Evolutionary conservation across 208 protist genomes (phyloP).

Genomic region (Blechomonas ayalai): DNA sequence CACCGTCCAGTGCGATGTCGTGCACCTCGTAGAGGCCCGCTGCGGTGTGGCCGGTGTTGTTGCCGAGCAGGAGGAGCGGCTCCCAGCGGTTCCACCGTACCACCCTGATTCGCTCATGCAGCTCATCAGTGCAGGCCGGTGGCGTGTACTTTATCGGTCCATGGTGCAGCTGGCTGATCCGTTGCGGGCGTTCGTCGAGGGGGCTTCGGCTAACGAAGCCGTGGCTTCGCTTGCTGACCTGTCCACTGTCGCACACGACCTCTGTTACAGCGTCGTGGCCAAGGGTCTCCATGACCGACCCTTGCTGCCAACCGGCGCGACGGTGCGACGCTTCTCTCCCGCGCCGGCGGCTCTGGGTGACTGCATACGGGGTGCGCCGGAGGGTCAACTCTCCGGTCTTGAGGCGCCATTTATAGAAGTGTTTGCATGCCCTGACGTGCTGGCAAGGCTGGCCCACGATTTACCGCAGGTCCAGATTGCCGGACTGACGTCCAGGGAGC

Average conservation of each 20-base stretch:
- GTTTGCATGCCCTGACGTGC: constrained; percentile 14
- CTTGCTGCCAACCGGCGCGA: too few relatives aligned
- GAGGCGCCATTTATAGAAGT: constrained; percentile 6
- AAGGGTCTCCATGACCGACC: too few relatives aligned
- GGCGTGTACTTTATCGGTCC: constrained; percentile 26
- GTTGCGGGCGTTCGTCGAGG: constrained; percentile 4
- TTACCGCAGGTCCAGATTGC: constrained; percentile 44
- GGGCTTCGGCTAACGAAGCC: constrained; percentile 5
- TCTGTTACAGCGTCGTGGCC: too few relatives aligned
- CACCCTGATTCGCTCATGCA: constrained; percentile 63
- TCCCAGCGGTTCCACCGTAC: constrained; percentile 36
- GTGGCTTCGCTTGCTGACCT: constrained; percentile 19
- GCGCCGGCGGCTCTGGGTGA: not conserved
- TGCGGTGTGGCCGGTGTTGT: too few relatives aligned
- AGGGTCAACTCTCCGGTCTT: too few relatives aligned
- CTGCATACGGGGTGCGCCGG: constrained; percentile 4
- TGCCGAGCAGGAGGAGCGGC: too few relatives aligned
- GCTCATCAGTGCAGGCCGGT: constrained; percentile 57
- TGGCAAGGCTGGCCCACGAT: constrained; percentile 32
- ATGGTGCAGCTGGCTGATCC: constrained; percentile 21
- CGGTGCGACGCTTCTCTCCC: not conserved
- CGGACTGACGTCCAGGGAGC: constrained; percentile 41
- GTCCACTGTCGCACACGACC: constrained; percentile 27
- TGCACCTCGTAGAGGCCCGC: not conserved
- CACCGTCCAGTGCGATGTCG: not conserved